A percentile compares a stretch with the other conserved stretches of the same genome.
Conservation (phyloP, 2,329 filamentous ascomycete genomes). For the Mycosphaerella sp. region DNA sequence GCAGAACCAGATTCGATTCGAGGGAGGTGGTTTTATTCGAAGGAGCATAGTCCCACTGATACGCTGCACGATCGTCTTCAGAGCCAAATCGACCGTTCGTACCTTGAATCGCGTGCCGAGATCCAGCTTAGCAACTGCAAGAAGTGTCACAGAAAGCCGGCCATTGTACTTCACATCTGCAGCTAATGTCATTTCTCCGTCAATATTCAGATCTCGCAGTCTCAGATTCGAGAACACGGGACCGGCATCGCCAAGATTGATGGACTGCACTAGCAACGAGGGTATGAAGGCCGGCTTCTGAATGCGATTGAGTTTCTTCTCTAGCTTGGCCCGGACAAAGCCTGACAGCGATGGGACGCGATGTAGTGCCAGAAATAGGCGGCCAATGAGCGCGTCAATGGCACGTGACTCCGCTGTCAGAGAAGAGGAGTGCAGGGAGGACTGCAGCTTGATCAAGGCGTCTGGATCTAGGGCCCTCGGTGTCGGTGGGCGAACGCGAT, state of each 20-base stretch:
- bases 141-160: conserved; percentile 82
- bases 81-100: conserved; percentile 78
- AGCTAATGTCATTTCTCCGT: conserved; percentile 83
- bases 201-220: conserved; percentile 80
- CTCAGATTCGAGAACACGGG: conserved; percentile 85
- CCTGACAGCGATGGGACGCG: conserved; percentile 75
- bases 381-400: conserved; percentile 85
- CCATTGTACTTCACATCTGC: conserved; percentile 84
- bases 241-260: conserved; percentile 79
- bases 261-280: conserved; percentile 70
- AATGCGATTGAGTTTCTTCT: conserved; percentile 91
- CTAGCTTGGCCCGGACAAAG: conserved; percentile 75
- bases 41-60: conserved; percentile 79
- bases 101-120: conserved; percentile 82
- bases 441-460: conserved; percentile 82
- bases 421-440: conserved; percentile 73
- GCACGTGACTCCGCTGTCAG: conserved; percentile 86
- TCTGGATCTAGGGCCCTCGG: conserved; percentile 74
- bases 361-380: conserved; percentile 82
- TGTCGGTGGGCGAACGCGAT: conserved; percentile 58
- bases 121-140: conserved; percentile 88
- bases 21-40: conserved; percentile 88
- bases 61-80: conserved; percentile 78
- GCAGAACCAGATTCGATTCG: conserved; percentile 91
- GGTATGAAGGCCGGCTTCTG: conserved; percentile 88